These are phyloP conservation scores for Xerocomellus dryophilus DNA, from an alignment of 768 basidiomycete genomes.

Conservation along the genomic window DNA sequence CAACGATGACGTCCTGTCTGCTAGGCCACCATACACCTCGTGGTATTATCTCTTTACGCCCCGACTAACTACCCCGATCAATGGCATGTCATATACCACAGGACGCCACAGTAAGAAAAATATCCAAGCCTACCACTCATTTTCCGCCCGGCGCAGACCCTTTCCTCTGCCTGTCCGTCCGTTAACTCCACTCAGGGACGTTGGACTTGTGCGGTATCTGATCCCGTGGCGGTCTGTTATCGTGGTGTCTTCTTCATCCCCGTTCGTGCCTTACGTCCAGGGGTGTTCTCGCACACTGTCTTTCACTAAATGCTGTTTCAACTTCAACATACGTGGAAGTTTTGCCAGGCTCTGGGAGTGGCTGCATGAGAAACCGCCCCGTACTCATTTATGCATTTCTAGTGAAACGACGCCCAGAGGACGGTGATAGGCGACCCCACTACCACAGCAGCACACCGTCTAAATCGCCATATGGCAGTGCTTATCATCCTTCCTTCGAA, in stretches of 20 bases:
- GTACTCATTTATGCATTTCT: background rate
- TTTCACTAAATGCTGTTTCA: no score
- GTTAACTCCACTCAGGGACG: background rate
- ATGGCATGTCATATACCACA: background rate
- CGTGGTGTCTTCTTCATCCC: background rate
- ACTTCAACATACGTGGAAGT: no score
- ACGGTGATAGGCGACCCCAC: background rate
- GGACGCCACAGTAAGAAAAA: background rate
- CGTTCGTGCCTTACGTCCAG: background rate
- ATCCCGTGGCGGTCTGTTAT: background rate
- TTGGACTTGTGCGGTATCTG: background rate
- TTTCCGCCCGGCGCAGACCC: background rate
- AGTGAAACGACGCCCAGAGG: background rate
- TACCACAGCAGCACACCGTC: no score
- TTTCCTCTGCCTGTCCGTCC: background rate
- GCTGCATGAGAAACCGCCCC: no score
- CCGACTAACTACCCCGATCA: background rate
- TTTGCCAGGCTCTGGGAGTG: no score
- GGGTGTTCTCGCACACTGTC: background rate
- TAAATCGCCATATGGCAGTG: background rate
- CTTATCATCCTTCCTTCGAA: background rate
- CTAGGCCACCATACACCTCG: background rate
- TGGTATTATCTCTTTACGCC: background rate
- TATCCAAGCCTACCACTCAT: background rate
- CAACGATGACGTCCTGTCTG: background rate